These are phyloP conservation scores for Coemansia furcata DNA, from an alignment of 192 early-diverging fungal species.

Conservation along the genomic window DNA sequence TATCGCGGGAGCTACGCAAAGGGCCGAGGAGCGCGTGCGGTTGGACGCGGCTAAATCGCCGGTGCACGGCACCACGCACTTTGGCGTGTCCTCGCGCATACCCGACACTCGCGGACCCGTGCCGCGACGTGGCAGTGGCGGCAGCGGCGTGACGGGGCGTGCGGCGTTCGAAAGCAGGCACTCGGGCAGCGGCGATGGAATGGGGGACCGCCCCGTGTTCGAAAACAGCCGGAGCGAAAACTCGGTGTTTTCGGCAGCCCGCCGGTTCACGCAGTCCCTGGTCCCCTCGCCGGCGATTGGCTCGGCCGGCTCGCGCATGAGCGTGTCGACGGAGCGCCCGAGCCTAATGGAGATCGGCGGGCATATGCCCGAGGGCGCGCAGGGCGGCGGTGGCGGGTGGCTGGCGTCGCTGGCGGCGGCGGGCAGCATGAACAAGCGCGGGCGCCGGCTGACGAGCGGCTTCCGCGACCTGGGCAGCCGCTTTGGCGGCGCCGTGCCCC, in stretches of 20 bases:
- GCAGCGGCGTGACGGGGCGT: constrained; percentile 2
- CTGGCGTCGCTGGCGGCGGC: constrained; percentile 20
- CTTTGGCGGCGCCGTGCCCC: constrained; percentile 2
- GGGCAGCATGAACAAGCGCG: constrained; percentile 8
- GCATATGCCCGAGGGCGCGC: not conserved
- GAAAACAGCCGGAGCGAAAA: not conserved
- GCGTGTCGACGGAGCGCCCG: constrained; percentile 52
- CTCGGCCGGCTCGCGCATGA: constrained; percentile 30
- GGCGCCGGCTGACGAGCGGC: constrained; percentile 22
- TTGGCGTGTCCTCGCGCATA: not conserved
- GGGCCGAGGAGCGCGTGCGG: constrained; percentile 21
- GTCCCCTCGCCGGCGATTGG: not conserved
- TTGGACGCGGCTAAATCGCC: constrained; percentile 7
- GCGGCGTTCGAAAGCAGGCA: not conserved
- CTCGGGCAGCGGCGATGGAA: not conserved
- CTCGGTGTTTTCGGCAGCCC: constrained; percentile 12
- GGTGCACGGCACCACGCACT: not conserved
- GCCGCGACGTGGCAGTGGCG: not conserved
- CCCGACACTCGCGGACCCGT: not conserved
- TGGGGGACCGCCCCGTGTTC: not conserved
- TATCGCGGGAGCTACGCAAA: constrained; percentile 14
- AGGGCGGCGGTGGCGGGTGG: constrained; percentile 15
- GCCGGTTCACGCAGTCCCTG: constrained; percentile 36
- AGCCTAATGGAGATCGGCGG: constrained; percentile 39
- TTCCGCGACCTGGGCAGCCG: constrained; percentile 12